Percentiles rank a stretch among this genome's conserved stretches.
Conservation (phyloP, 2,329 filamentous ascomycete species). For the Aspergillus intermedius region DNA sequence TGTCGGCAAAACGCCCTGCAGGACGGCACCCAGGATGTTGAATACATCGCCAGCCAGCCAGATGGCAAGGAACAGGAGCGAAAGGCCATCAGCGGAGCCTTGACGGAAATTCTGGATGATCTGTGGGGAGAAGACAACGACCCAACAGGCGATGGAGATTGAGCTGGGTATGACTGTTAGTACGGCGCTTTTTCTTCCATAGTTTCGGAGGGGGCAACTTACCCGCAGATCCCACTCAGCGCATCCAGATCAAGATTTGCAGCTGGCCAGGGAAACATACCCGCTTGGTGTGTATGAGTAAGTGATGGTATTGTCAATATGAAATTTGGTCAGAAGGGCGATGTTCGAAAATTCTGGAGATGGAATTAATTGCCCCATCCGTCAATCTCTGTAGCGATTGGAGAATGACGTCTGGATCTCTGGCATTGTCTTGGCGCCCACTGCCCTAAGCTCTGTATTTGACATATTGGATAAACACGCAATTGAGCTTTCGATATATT, state of each 20-base stretch:
- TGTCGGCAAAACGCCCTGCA: constrained; percentile 87
- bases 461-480: no score
- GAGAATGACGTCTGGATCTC: no score
- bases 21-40: constrained; percentile 86
- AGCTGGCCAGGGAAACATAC: not conserved
- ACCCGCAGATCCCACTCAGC: constrained; percentile 87
- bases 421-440: no score
- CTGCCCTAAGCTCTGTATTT: no score
- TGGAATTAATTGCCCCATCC: no score
- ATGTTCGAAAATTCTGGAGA: no score
- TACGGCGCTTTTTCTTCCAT: not conserved
- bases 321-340: no score
- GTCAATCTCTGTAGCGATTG: no score
- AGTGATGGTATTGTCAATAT: no score
- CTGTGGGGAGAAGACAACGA: constrained; percentile 94
- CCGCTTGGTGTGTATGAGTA: not conserved
- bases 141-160: constrained; percentile 95
- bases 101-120: constrained; percentile 92
- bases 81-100: constrained; percentile 77
- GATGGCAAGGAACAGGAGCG: constrained; percentile 82
- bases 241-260: constrained; percentile 69
- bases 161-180: constrained; percentile 51
- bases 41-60: constrained; percentile 95
- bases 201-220: constrained; percentile 6
- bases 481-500: no score